phyloP scores from a whole-genome alignment of 768 basidiomycete species.

The Neoboletus brunneissimus region DNA sequence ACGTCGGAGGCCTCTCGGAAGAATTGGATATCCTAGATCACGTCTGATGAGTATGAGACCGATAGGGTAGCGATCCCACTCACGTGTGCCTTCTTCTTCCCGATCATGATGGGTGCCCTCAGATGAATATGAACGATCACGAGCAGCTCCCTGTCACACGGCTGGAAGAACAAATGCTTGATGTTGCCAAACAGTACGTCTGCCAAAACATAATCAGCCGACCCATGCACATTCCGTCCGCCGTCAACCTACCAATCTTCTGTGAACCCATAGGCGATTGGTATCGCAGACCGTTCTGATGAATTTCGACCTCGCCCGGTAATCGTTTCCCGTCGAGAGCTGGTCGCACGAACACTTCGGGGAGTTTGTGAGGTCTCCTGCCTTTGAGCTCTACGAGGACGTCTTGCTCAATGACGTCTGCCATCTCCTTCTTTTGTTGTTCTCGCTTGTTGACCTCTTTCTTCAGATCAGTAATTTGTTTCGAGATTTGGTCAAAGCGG shows the following conservation, averaged over 20 bases:
- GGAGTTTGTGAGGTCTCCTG: constrained; percentile 78
- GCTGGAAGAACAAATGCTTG: constrained; percentile 99
- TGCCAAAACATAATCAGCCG: constrained; percentile 30
- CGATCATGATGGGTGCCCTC: constrained; percentile 95
- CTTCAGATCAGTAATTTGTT: constrained; percentile 92
- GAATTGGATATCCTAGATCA: constrained; percentile 87
- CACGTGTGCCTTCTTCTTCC: constrained; percentile 96
- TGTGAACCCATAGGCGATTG: constrained; percentile 83
- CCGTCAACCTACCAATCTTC: constrained; percentile 70
- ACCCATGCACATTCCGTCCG: background rate
- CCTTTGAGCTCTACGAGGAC: constrained; percentile 86
- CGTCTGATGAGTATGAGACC: background rate
- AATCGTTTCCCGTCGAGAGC: constrained; percentile 92
- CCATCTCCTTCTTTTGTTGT: constrained; percentile 97
- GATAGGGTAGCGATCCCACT: constrained; percentile 23
- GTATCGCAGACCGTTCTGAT: constrained; percentile 95
- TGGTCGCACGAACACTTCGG: constrained; percentile 91
- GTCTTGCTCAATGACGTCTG: constrained; percentile 96
- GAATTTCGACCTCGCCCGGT: constrained; percentile 97
- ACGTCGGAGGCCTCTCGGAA: constrained; percentile 97
- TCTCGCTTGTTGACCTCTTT: constrained; percentile 97
- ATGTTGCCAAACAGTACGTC: constrained; percentile 96
- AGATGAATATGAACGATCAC: constrained; percentile 94
- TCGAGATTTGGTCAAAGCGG: constrained; percentile 85
- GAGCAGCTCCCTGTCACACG: constrained; percentile 92